Conservation (phyloP, 176 grass and related monocot species). For the sorghum (Sorghum bicolor) region Sorghum_bicolor_NCBIv3 NC_012875.2:44107501-44108000, state of each 20-base stretch:
- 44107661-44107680: conserved; percentile 74
- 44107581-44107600: conserved; percentile 46
- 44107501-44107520: background rate
- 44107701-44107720: conserved; percentile 84
- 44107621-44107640: conserved; percentile 81
- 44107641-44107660: conserved; percentile 60
- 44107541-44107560: background rate
- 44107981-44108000: too few species aligned
- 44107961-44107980: background rate
- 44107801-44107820: background rate
- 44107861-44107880: background rate
- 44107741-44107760: background rate
- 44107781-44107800: background rate
- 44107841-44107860: background rate
- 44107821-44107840: background rate
- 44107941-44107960: background rate
- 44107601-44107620: conserved; percentile 76
- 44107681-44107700: conserved; percentile 83
- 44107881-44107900: background rate
- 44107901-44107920: background rate
- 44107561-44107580: conserved; percentile 43
- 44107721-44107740: conserved; percentile 81
- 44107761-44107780: background rate
- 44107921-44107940: background rate
- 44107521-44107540: background rate